phyloP scores from a whole-genome alignment of 345 rosid genomes.

The Moricandia moricandioides region DNA sequence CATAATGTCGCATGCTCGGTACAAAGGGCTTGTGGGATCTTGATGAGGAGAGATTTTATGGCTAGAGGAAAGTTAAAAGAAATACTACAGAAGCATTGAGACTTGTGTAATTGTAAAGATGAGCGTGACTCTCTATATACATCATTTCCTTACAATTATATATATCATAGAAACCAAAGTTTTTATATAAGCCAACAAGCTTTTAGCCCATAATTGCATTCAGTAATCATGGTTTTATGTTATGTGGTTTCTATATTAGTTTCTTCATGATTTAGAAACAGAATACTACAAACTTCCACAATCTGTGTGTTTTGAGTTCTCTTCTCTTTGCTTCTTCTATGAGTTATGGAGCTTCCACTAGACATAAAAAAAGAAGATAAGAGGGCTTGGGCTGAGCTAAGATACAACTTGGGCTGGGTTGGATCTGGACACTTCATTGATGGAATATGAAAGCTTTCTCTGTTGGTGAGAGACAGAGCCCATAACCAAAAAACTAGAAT shows the following conservation, averaged over 20 bases:
- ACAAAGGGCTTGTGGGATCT: constrained; percentile 87
- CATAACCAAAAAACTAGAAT: background rate
- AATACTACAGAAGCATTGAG: background rate
- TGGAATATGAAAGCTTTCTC: too few species aligned
- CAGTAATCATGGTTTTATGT: background rate
- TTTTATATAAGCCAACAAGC: background rate
- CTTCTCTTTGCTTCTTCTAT: background rate
- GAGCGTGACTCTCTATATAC: background rate
- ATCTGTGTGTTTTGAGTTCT: background rate
- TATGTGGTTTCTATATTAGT: background rate
- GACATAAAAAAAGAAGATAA: too few species aligned
- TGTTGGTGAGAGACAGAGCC: too few species aligned
- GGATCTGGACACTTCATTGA: too few species aligned
- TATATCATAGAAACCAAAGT: background rate
- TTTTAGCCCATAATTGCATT: background rate
- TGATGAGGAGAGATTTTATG: constrained; percentile 28
- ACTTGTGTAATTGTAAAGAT: background rate
- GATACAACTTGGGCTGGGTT: too few species aligned
- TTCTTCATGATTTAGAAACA: background rate
- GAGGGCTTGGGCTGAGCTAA: too few species aligned
- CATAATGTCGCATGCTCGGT: constrained; percentile 75
- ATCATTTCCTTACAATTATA: background rate
- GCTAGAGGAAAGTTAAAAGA: background rate
- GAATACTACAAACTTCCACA: background rate
- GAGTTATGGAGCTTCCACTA: background rate